Base-by-base conservation (phyloP, 1,284 basidiomycete genomes). In the Cutaneotrichosporon cyanovorans region DNA sequence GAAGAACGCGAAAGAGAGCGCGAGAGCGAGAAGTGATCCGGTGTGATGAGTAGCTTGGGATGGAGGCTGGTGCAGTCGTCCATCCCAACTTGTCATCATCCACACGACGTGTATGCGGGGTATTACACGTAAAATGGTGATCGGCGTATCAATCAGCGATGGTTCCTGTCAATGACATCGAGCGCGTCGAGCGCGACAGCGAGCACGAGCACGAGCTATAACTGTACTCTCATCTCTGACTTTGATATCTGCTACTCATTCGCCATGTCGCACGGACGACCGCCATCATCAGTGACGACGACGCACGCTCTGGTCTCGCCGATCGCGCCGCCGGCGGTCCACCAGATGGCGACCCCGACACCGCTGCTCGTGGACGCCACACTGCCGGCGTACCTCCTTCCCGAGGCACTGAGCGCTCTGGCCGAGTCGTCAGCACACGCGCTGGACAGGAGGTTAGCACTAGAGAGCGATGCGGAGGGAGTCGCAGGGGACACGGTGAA, bases 381-480 rank as follows among this genome's bases (percentile, higher is more conserved):
- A 11, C 80, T 80, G 1, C 83, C 90, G 74, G 84, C 87, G 57
- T 89, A 88, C 67, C 82, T 95, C 56, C 73, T 90, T 40, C 88
- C 90, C 46, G 84, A 86, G 61, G 77, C 84, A 56, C 82, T 87
- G 50, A 76, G 78, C 57, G 79, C 82, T 1, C 75, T 92, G 23
- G 78, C 80, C 22, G 78, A 77, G 33, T 88, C 86, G 5, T 77
- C 87, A 1, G 75, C 75, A 11, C 78, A 84, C 15, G 85, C 86
- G 7, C 75, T 80, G 2, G 76, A 78, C 35, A 77, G 42, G 12
- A 37, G 48, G 15, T 31, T 56, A 19, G 37, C 73, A 78, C 35
- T 55, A 40, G 49, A 56, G 45, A 56, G 45, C 31, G 57, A 61
- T 37, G 67, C 65, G 7, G 44, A 50, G 32, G 47, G 42, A 15